phyloP scores from a whole-genome alignment of 257 asterid genomes.

The Marsdenia floribunda region DNA sequence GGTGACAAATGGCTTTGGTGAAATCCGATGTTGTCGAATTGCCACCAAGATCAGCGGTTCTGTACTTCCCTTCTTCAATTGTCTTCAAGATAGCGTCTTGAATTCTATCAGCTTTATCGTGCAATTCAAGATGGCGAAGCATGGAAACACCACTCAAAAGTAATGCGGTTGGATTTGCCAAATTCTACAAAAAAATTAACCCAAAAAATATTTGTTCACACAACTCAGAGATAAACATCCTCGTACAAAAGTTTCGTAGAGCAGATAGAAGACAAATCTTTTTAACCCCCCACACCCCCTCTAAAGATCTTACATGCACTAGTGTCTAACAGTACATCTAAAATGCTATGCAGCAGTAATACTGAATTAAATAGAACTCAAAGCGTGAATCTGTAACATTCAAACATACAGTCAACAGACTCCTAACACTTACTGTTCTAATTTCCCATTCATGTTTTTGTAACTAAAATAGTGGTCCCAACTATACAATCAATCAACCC shows the following conservation, averaged over 20 bases:
- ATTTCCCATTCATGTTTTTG: too few species aligned
- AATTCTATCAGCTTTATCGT: slow-evolving; percentile 70
- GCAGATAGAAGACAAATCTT: too few species aligned
- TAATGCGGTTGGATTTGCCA: slow-evolving; percentile 96
- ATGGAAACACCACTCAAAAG: slow-evolving; percentile 78
- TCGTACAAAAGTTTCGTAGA: not conserved
- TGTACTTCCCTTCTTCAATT: slow-evolving; percentile 81
- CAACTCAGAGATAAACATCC: not conserved
- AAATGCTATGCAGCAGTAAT: too few species aligned
- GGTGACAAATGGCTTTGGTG: slow-evolving; percentile 80
- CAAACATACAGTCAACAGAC: too few species aligned
- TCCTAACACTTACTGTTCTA: too few species aligned
- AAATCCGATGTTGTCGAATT: slow-evolving; percentile 67
- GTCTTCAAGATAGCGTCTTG: slow-evolving; percentile 79
- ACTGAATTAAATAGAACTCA: too few species aligned
- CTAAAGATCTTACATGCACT: too few species aligned
- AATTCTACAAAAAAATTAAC: slow-evolving; percentile 41
- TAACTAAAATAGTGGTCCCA: too few species aligned
- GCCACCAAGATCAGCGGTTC: slow-evolving; percentile 94
- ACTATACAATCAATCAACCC: too few species aligned
- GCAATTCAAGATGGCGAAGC: slow-evolving; percentile 76
- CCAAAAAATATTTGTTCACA: slow-evolving; percentile 8
- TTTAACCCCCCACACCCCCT: too few species aligned
- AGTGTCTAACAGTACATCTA: too few species aligned
- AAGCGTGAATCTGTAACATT: too few species aligned